phyloP scores from a whole-genome alignment of 176 grass and related monocot species.

The Alopecurus myosuroides region DNA sequence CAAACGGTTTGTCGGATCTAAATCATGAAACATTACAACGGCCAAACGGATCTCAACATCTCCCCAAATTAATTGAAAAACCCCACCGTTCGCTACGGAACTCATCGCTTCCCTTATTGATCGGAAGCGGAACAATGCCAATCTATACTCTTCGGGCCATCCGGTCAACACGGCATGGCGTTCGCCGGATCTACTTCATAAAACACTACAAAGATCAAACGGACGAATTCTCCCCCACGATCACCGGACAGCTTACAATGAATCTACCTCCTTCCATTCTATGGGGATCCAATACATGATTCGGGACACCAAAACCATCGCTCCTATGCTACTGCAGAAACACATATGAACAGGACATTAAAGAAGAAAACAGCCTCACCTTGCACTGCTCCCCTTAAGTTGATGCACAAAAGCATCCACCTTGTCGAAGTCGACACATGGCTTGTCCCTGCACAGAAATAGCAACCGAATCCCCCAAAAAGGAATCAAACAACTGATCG shows the following conservation, averaged over 20 bases:
- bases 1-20: neutral
- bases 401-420: constrained; percentile 61
- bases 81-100: neutral
- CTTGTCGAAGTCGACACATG: constrained; percentile 50
- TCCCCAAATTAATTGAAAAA: neutral
- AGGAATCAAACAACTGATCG: constrained; percentile 4
- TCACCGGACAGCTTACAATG: neutral
- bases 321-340: neutral
- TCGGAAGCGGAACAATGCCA: neutral
- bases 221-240: neutral
- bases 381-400: constrained; percentile 61
- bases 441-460: constrained; percentile 33
- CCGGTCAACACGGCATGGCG: neutral
- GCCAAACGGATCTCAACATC: neutral
- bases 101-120: neutral
- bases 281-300: neutral
- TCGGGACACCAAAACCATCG: neutral
- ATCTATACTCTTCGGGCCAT: neutral
- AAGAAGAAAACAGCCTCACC: constrained; percentile 28
- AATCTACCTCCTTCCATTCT: neutral
- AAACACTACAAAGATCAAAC: neutral
- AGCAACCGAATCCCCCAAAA: neutral
- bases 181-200: neutral
- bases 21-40: neutral
- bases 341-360: neutral